A percentile compares a stretch with the other conserved stretches of the same genome.
Evolutionary conservation across 2,329 filamentous ascomycete species (phyloP).

Genomic region (Botrytis medusae): DNA sequence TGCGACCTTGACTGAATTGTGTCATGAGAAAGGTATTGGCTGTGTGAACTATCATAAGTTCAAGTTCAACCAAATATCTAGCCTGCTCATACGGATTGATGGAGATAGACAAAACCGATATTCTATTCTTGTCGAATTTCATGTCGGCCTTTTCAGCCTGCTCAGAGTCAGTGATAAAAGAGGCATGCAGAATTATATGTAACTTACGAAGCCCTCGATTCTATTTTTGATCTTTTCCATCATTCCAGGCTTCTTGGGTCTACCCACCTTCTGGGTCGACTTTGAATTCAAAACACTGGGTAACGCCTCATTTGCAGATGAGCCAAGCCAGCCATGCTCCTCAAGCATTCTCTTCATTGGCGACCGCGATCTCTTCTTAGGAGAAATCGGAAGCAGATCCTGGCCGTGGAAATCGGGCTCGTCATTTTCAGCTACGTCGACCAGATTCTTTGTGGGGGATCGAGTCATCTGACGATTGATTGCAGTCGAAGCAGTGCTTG

Average conservation of each 20-base stretch:
- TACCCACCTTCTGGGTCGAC: slow-evolving; percentile 12
- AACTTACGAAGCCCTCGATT: slow-evolving; percentile 38
- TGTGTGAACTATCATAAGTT: slow-evolving; percentile 38
- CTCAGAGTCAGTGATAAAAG: slow-evolving; percentile 7
- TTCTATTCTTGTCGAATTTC: slow-evolving; percentile 26
- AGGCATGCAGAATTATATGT: background rate
- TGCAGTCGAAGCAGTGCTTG: slow-evolving; percentile 1
- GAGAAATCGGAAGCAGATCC: slow-evolving; percentile 16
- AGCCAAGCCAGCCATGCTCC: slow-evolving; percentile 38
- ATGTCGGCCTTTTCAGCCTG: slow-evolving; percentile 39
- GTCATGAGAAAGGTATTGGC: slow-evolving; percentile 40
- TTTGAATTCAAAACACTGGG: slow-evolving; percentile 25
- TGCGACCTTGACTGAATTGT: slow-evolving; percentile 37
- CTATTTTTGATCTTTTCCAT: slow-evolving; percentile 37
- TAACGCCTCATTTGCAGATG: slow-evolving; percentile 29
- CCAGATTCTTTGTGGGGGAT: slow-evolving; percentile 27
- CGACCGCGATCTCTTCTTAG: slow-evolving; percentile 37
- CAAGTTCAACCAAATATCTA: slow-evolving; percentile 37
- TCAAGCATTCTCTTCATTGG: slow-evolving; percentile 42
- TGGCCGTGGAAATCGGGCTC: slow-evolving; percentile 20
- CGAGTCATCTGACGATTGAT: slow-evolving; percentile 25
- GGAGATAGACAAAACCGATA: slow-evolving; percentile 32
- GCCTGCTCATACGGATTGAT: slow-evolving; percentile 36
- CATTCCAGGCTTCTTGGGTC: slow-evolving; percentile 32
- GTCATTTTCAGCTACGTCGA: slow-evolving; percentile 28